Evolutionary conservation across 2,329 filamentous ascomycete species (phyloP).

Genomic region (Atkinsonella hypoxylon): DNA sequence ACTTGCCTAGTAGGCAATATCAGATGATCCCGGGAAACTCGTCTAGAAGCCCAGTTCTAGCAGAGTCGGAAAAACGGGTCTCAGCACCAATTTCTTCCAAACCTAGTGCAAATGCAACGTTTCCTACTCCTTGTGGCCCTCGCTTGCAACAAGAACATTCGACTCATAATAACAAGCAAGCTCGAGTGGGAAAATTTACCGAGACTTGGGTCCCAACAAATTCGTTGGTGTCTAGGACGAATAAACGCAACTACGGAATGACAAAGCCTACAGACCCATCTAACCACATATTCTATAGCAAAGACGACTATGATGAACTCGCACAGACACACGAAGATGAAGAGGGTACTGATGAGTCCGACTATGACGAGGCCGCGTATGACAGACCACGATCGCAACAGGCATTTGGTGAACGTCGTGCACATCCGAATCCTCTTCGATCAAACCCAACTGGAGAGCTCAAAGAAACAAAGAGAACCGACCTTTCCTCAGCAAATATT

Average conservation of each 20-base stretch:
- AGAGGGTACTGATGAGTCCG: slow-evolving; percentile 26
- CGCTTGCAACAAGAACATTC: slow-evolving; percentile 15
- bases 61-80: slow-evolving; percentile 34
- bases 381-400: slow-evolving; percentile 12
- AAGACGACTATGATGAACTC: slow-evolving; percentile 34
- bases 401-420: slow-evolving; percentile 4
- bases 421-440: slow-evolving; percentile 41
- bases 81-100: slow-evolving; percentile 26
- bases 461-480: background rate
- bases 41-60: slow-evolving; percentile 30
- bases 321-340: slow-evolving; percentile 30
- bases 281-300: slow-evolving; percentile 21
- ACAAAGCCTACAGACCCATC: background rate
- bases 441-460: slow-evolving; percentile 29
- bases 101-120: slow-evolving; percentile 36
- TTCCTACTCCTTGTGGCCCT: slow-evolving; percentile 31
- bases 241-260: slow-evolving; percentile 30
- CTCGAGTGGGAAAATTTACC: slow-evolving; percentile 34
- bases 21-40: slow-evolving; percentile 34
- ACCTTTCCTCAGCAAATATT: background rate
- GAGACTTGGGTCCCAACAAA: slow-evolving; percentile 44
- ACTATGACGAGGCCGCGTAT: slow-evolving; percentile 24
- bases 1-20: slow-evolving; percentile 45
- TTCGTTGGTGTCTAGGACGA: slow-evolving; percentile 40
- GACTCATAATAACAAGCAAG: slow-evolving; percentile 16